phyloP scores from a whole-genome alignment of 805 yeast species.

The Nakazawaea ambrosiae region DNA sequence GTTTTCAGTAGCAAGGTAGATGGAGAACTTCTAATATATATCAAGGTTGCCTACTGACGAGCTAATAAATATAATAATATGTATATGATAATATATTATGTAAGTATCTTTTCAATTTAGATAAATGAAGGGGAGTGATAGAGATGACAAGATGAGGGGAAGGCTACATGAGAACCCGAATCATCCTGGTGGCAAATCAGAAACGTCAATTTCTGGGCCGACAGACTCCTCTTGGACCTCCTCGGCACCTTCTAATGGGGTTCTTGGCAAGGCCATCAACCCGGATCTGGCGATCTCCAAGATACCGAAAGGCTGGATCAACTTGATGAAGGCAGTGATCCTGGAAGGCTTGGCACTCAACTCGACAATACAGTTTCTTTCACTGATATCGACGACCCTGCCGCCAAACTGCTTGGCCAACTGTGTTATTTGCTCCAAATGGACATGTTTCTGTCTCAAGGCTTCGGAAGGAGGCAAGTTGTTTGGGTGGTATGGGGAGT shows the following conservation, averaged over 20 bases:
- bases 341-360: slow-evolving; percentile 90
- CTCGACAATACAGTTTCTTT: slow-evolving; percentile 91
- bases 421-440: slow-evolving; percentile 75
- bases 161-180: too few species aligned
- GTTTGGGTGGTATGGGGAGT: slow-evolving; percentile 71
- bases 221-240: slow-evolving; percentile 36
- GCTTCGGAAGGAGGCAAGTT: slow-evolving; percentile 89
- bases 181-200: slow-evolving; percentile 94
- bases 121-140: too few species aligned
- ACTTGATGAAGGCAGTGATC: slow-evolving; percentile 76
- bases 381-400: slow-evolving; percentile 83
- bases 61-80: too few species aligned
- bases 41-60: too few species aligned
- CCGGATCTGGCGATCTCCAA: slow-evolving; percentile 96
- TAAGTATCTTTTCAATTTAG: too few species aligned
- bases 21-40: too few species aligned
- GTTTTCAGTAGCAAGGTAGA: too few species aligned
- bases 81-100: too few species aligned
- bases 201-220: slow-evolving; percentile 69
- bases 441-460: slow-evolving; percentile 87
- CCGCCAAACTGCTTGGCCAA: slow-evolving; percentile 89
- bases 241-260: slow-evolving; percentile 61
- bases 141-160: too few species aligned
- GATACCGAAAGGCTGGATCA: slow-evolving; percentile 93
- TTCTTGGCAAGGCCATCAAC: slow-evolving; percentile 97